Evolutionary conservation across 805 yeast genomes (phyloP).

Genomic region (Komagataella pseudopastoris): DNA sequence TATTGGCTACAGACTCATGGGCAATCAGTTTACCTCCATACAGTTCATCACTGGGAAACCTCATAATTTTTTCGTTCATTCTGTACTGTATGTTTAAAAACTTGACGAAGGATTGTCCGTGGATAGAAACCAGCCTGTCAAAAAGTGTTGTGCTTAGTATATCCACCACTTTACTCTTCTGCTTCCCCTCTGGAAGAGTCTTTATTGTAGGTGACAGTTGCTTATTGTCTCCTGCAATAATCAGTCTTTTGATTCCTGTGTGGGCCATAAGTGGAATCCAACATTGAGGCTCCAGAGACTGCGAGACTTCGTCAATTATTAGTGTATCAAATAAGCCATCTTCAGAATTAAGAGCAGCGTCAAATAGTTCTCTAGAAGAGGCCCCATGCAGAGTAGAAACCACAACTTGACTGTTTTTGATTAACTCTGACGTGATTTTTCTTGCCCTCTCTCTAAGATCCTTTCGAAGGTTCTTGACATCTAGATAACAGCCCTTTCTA

Average conservation of each 20-base stretch:
- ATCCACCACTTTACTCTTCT: constrained; percentile 23
- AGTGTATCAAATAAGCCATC: constrained; percentile 54
- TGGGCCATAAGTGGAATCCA: constrained; percentile 85
- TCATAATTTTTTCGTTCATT: constrained; percentile 72
- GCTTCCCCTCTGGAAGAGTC: constrained; percentile 17
- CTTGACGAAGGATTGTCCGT: constrained; percentile 31
- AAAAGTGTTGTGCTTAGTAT: constrained; percentile 57
- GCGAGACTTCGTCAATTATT: constrained; percentile 92
- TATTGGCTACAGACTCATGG: constrained; percentile 37
- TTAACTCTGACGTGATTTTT: constrained; percentile 43
- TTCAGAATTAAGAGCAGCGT: constrained; percentile 7
- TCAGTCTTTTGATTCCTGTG: constrained; percentile 37
- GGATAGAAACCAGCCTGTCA: constrained; percentile 52
- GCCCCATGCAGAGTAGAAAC: constrained; percentile 84
- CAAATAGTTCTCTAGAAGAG: constrained; percentile 55
- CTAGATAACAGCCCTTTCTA: constrained; percentile 51
- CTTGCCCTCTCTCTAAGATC: constrained; percentile 59
- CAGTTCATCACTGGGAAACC: constrained; percentile 55
- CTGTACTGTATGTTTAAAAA: constrained; percentile 74
- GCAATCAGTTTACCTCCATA: constrained; percentile 57
- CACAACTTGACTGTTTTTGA: constrained; percentile 53
- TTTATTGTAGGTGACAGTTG: constrained; percentile 90
- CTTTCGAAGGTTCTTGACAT: constrained; percentile 52
- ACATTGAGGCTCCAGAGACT: constrained; percentile 87
- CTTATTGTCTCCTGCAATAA: constrained; percentile 87